phyloP scores from a whole-genome alignment of 768 basidiomycete genomes.

The Calocybe indica region DNA sequence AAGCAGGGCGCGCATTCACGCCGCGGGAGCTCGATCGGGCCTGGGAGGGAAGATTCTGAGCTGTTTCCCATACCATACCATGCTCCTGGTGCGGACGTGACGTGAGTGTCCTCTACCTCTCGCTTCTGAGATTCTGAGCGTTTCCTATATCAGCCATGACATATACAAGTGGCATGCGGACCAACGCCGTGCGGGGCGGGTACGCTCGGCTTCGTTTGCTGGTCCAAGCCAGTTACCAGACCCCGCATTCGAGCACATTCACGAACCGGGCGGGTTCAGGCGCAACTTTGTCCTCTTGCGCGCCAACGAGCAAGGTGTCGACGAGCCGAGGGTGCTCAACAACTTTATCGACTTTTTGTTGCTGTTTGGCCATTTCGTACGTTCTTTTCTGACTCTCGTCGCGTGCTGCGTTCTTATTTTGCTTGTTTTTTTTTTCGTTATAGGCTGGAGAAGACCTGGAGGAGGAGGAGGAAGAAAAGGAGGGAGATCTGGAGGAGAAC shows the following conservation, averaged over 20 bases:
- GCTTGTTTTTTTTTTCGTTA: conserved; percentile 6
- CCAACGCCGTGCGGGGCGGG: conserved; percentile 52
- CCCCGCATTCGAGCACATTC: conserved; percentile 88
- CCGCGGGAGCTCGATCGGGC: conserved; percentile 17
- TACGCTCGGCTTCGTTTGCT: conserved; percentile 67
- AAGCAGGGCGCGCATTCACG: conserved; percentile 17
- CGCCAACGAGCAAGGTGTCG: conserved; percentile 59
- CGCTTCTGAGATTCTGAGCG: conserved; percentile 1
- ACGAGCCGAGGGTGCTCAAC: conserved; percentile 60
- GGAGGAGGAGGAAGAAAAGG: conserved; percentile 82
- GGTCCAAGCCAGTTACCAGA: conserved; percentile 50
- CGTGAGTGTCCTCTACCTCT: conserved; percentile 48
- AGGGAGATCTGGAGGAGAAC: conserved; percentile 58
- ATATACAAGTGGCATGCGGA: conserved; percentile 95
- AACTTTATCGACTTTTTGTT: conserved; percentile 95
- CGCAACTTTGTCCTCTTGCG: conserved; percentile 78
- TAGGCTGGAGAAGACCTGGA: conserved; percentile 90
- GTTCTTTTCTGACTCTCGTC: conserved; percentile 21
- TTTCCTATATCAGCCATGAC: conserved; percentile 52
- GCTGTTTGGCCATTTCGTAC: conserved; percentile 93
- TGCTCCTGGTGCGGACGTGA: conserved; percentile 85
- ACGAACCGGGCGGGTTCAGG: conserved; percentile 92
- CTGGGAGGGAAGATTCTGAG: conserved; percentile 48
- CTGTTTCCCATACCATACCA: conserved; percentile 86
- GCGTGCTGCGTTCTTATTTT: neutral